These are phyloP conservation scores for Fusarium incarnatum DNA, from an alignment of 2,329 filamentous ascomycete species.

Conservation along the genomic window DNA sequence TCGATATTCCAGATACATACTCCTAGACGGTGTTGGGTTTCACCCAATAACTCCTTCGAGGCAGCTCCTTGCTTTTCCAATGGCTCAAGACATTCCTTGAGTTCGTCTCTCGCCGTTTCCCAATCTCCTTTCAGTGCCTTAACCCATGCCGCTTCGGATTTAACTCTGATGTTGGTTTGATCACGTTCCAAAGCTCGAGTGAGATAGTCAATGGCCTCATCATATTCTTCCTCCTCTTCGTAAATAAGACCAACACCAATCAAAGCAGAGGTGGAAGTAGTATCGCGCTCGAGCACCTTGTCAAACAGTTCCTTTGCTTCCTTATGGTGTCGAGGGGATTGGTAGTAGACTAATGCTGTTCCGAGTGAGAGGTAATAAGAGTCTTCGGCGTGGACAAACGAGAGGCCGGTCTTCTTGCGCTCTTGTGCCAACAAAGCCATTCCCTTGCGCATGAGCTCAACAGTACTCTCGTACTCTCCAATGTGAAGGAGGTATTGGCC, in stretches of 20 bases:
- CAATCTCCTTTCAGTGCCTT: conserved; percentile 85
- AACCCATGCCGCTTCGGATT: conserved; percentile 92
- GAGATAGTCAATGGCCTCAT: conserved; percentile 83
- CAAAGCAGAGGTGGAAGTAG: conserved; percentile 81
- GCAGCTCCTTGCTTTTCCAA: conserved; percentile 70
- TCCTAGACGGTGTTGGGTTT: conserved; percentile 88
- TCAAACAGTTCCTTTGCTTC: conserved; percentile 92
- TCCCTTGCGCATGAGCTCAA: conserved; percentile 82
- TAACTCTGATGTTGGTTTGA: conserved; percentile 78
- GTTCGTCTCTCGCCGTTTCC: conserved; percentile 71
- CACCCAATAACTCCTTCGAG: conserved; percentile 78
- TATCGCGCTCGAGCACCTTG: conserved; percentile 79
- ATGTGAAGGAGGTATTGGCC: conserved; percentile 85
- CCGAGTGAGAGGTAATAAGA: conserved; percentile 81
- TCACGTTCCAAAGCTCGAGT: conserved; percentile 80
- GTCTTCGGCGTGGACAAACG: conserved; percentile 77
- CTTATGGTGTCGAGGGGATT: conserved; percentile 87
- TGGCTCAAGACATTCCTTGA: conserved; percentile 75
- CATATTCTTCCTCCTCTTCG: conserved; percentile 91
- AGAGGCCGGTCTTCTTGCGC: conserved; percentile 73
- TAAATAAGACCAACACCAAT: conserved; percentile 92
- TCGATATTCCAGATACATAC: conserved; percentile 89
- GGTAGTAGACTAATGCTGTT: conserved; percentile 90
- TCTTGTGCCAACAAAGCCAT: conserved; percentile 70
- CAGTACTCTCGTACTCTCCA: conserved; percentile 85